phyloP scores from a whole-genome alignment of 352 stramenopile species.

The Phytopythium helicoides region DNA sequence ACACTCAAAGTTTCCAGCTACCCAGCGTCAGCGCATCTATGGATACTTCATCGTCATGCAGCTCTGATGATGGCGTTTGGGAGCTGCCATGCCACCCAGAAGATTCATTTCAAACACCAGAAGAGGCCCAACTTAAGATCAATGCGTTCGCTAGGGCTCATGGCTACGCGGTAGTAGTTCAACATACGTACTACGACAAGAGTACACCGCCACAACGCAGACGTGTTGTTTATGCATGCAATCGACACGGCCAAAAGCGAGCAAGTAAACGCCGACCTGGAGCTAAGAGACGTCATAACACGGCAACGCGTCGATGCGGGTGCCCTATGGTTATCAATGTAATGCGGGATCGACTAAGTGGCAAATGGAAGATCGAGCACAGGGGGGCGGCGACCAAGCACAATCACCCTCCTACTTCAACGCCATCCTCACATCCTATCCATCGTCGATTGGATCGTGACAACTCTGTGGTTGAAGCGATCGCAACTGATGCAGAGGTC shows the following conservation, averaged over 20 bases:
- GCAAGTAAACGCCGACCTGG: neutral
- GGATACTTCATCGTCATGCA: no score
- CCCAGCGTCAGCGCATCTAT: no score
- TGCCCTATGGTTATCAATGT: slow-evolving; percentile 1
- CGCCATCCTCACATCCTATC: neutral
- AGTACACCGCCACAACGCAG: neutral
- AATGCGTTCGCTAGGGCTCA: no score
- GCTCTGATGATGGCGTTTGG: no score
- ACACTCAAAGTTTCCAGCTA: no score
- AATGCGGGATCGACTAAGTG: neutral
- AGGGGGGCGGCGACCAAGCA: neutral
- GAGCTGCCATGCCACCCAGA: no score
- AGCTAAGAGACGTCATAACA: neutral
- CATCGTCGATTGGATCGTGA: neutral
- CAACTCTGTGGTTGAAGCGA: neutral
- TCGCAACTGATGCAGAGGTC: neutral
- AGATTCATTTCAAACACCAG: no score
- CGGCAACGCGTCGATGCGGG: neutral
- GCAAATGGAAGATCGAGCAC: neutral
- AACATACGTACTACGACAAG: no score
- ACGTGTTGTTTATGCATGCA: neutral
- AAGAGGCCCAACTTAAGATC: no score
- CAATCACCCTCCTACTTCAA: neutral
- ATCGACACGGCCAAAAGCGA: neutral
- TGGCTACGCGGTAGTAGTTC: no score